Evolutionary conservation across 768 basidiomycete species (phyloP), one percentile per base, ranked within the genome.

Genomic region (Rhizopogon vesiculosus): DNA sequence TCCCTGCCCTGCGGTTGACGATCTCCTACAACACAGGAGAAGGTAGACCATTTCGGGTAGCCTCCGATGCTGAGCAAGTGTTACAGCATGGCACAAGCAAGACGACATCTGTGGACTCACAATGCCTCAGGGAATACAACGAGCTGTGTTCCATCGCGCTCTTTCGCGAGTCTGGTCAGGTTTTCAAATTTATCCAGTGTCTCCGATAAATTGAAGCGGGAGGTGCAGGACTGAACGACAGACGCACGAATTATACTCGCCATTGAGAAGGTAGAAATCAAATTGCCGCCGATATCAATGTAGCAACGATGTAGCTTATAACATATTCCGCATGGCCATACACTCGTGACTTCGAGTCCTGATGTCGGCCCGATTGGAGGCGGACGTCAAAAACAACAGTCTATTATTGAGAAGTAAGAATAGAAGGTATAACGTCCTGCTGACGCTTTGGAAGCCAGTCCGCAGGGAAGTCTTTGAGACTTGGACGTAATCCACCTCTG

Each of bases 381-480:
- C 25, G 51, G 35, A 49, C 41, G 44, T 40, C 53, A 12, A 51
- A 50, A 59, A 46, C 39, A 49, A 59, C 46, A 51, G 9, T 49
- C 48, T 49, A 49, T 49, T 38, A 38, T 49, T 49, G 48, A 49
- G 35, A 49, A 22, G 46, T 18, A 35, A 35, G 33, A 19, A 48
- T 16, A 48, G 46, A 48, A 35, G 48, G 15, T 10, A 49, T 22
- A 7, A 10, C 38, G 42, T 40, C 25, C 16, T 46, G 55, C 45
- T 61, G 25, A 25, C 51, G 51, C 48, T 56, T 63, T 49, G 86
- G 86, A 55, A 95, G 75, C 93, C 93, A 97, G 66, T 89, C 89
- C 65, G 80, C 71, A 8, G 93, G 93, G 69, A 94, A 96, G 66
- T 94, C 91, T 59, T 71, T 76, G 53, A 93, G 74, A 18, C 87